Base-by-base conservation (phyloP, 192 early-diverging fungal genomes). In the Phlyctochytrium bullatum region DNA sequence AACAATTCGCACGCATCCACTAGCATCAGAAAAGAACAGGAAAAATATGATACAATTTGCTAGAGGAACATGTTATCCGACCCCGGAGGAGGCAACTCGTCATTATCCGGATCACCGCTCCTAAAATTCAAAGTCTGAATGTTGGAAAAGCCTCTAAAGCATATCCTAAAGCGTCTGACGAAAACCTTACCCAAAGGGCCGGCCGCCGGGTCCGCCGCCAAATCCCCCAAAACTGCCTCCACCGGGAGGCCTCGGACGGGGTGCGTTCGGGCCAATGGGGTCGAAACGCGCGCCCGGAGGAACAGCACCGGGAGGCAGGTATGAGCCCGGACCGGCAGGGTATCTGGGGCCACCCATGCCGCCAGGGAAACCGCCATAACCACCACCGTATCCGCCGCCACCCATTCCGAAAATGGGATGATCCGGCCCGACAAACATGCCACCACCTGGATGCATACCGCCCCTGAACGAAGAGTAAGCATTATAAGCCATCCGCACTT, bases 261-360 rank as follows among this genome's bases (percentile, higher is more conserved):
- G 60, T 16, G 85, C 90, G 68, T 92, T 92, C 12, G 95, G 95
- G 17, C 82, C 83, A 66, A 95, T 92, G 3, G 95, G 95, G 73
- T 97, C 93, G 75, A 94, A 97, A 24, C 93, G 83, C 10, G 95
- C 95, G 27, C 92, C 92, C 14, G 93, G 72, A 24, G 77, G 75
- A 3, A 78, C 78, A 29, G 75, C 79, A 24, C 79, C 79, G 3
- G 67, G 73, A 0, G 80, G 80, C 2, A 72, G 36, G 61, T n/a
- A 93, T 76, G 4, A 74, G 62, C 64, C 76, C 77, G 23, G 86
- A 84, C 14, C 86, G 86, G 17, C 72, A 76, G 17, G 71, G 79
- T 27, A 73, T 68, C 23, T 67, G 33, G 73, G 60, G 3, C 85
- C 88, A 60, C 71, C 78, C 34, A 80, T 73, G 47, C 76, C 77